Conservation (phyloP, 176 grass and related monocot species). For the Oryza australiensis region DNA sequence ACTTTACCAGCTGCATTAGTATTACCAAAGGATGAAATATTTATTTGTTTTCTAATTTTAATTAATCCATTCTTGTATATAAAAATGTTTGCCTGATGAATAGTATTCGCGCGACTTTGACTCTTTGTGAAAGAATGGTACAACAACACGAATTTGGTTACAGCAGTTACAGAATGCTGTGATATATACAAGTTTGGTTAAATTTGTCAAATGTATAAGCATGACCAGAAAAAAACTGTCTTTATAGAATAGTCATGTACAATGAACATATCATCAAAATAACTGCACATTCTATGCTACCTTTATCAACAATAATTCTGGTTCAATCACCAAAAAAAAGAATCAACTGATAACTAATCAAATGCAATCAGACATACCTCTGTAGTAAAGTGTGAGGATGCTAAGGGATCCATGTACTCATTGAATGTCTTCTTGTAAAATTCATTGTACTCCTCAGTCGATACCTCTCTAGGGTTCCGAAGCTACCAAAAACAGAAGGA, state of each 20-base stretch:
- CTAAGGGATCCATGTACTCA: conserved; percentile 81
- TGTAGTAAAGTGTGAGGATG: conserved; percentile 95
- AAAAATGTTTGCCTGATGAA: background rate
- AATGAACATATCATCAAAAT: background rate
- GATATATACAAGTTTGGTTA: background rate
- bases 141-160: too few relatives aligned
- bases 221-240: background rate
- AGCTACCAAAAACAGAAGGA: conserved; percentile 49
- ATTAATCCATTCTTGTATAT: background rate
- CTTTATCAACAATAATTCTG: background rate
- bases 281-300: background rate
- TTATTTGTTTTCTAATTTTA: background rate
- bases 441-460: conserved; percentile 91
- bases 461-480: conserved; percentile 83
- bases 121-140: too few relatives aligned
- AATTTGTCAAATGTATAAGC: background rate
- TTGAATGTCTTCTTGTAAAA: conserved; percentile 98
- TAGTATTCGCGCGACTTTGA: background rate
- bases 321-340: conserved; percentile 12
- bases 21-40: background rate
- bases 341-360: conserved; percentile 18
- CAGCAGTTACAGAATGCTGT: too few relatives aligned
- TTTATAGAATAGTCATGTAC: background rate
- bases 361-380: conserved; percentile 51
- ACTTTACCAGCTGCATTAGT: background rate